A percentile compares a stretch with the other conserved stretches of the same genome.
Evolutionary conservation across 805 yeast species (phyloP).

Genomic region (Ogataea neopini): DNA sequence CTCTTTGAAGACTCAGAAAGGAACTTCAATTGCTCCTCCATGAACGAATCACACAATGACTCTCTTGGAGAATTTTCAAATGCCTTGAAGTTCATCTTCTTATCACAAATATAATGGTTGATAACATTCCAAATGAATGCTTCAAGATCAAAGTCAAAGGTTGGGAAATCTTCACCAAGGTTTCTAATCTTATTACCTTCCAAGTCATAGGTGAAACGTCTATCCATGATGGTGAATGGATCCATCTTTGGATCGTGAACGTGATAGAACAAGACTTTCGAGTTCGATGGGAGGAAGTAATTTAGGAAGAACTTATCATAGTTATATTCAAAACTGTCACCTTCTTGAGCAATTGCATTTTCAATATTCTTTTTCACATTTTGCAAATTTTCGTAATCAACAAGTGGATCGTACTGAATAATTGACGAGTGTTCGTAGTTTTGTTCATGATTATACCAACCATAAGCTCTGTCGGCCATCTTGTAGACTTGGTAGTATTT

Average conservation of each 20-base stretch:
- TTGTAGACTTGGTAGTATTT: constrained; percentile 57
- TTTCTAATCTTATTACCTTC: constrained; percentile 35
- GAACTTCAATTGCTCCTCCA: constrained; percentile 29
- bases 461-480: constrained; percentile 34
- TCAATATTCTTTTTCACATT: constrained; percentile 23
- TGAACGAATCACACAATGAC: constrained; percentile 30
- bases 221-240: constrained; percentile 43
- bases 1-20: constrained; percentile 25
- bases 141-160: constrained; percentile 35
- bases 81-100: constrained; percentile 25
- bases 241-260: constrained; percentile 58
- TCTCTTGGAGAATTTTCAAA: constrained; percentile 26
- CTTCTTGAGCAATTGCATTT: constrained; percentile 25
- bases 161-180: constrained; percentile 37
- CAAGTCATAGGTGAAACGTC: constrained; percentile 30
- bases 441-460: constrained; percentile 34
- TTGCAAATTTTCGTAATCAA: constrained; percentile 32
- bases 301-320: constrained; percentile 31
- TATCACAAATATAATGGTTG: constrained; percentile 36
- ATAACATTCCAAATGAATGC: constrained; percentile 36
- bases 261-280: constrained; percentile 41
- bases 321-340: constrained; percentile 29
- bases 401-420: constrained; percentile 37
- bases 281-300: constrained; percentile 30
- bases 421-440: constrained; percentile 38